Percentiles rank a stretch among this genome's conserved stretches.
phyloP scores from a whole-genome alignment of 805 yeast species.

The Metschnikowia dekortorum region DNA sequence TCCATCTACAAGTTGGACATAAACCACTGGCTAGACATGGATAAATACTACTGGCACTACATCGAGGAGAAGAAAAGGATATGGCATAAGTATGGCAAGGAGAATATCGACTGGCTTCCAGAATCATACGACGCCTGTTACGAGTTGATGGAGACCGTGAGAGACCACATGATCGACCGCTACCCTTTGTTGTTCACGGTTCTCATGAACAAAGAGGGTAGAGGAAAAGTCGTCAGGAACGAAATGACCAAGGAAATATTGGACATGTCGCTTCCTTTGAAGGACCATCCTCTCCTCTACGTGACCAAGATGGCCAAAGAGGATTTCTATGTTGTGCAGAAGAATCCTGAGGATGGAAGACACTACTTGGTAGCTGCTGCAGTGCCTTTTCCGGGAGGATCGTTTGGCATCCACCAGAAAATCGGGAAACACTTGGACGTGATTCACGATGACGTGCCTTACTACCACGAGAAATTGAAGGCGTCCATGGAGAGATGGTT shows the following conservation, averaged over 20 bases:
- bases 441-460: slow-evolving; percentile 67
- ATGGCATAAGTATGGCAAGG: slow-evolving; percentile 52
- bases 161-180: slow-evolving; percentile 54
- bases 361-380: slow-evolving; percentile 71
- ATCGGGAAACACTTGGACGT: slow-evolving; percentile 59
- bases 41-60: slow-evolving; percentile 65
- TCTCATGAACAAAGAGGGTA: slow-evolving; percentile 32
- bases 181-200: slow-evolving; percentile 60
- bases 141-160: slow-evolving; percentile 62
- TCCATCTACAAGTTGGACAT: slow-evolving; percentile 65
- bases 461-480: slow-evolving; percentile 60
- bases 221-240: slow-evolving; percentile 52
- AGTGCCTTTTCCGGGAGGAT: slow-evolving; percentile 77
- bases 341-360: slow-evolving; percentile 43
- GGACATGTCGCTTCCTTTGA: slow-evolving; percentile 56
- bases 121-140: slow-evolving; percentile 56
- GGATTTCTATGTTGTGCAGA: slow-evolving; percentile 62
- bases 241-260: slow-evolving; percentile 59
- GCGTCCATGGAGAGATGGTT: slow-evolving; percentile 75
- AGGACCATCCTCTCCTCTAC: slow-evolving; percentile 59
- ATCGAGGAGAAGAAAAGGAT: slow-evolving; percentile 59
- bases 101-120: slow-evolving; percentile 63
- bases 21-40: slow-evolving; percentile 79
- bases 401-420: slow-evolving; percentile 58
- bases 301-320: slow-evolving; percentile 71